A percentile compares a stretch with the other conserved stretches of the same genome.
These are phyloP conservation scores for Mycena albidolilacea DNA, from an alignment of 768 basidiomycete genomes.

Conservation along the genomic window DNA sequence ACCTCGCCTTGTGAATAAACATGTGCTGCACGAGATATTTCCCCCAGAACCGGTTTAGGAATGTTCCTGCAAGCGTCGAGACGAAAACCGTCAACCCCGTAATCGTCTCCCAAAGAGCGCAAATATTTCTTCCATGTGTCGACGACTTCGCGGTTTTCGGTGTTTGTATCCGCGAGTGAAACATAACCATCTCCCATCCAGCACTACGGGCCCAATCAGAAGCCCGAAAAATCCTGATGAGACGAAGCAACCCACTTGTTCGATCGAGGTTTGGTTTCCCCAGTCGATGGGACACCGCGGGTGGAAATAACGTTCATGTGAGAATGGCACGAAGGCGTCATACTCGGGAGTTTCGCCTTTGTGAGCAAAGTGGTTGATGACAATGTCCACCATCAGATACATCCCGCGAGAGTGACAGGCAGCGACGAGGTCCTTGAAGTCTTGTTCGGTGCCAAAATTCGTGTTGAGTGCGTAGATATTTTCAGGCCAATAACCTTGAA, in stretches of 20 bases:
- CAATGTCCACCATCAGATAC: slow-evolving; percentile 73
- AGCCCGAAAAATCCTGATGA: slow-evolving; percentile 68
- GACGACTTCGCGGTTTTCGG: slow-evolving; percentile 66
- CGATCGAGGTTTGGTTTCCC: slow-evolving; percentile 37
- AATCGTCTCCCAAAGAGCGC: slow-evolving; percentile 61
- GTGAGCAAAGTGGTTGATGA: slow-evolving; percentile 74
- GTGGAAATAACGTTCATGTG: slow-evolving; percentile 29
- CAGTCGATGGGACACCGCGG: slow-evolving; percentile 47
- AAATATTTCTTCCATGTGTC: slow-evolving; percentile 67
- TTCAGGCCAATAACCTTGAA: slow-evolving; percentile 46
- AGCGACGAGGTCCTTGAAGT: slow-evolving; percentile 65
- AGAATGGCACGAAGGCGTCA: slow-evolving; percentile 27
- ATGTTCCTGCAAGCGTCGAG: slow-evolving; percentile 70
- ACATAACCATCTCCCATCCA: slow-evolving; percentile 75
- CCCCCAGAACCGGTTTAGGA: slow-evolving; percentile 67
- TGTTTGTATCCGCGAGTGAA: slow-evolving; percentile 72
- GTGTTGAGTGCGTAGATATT: slow-evolving; percentile 68
- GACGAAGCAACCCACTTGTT: slow-evolving; percentile 6
- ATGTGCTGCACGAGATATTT: slow-evolving; percentile 64
- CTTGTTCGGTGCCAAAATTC: slow-evolving; percentile 69
- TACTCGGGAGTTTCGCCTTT: slow-evolving; percentile 27
- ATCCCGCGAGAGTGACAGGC: slow-evolving; percentile 71
- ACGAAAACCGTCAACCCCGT: slow-evolving; percentile 74
- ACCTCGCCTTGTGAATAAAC: slow-evolving; percentile 80
- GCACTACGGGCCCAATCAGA: slow-evolving; percentile 68